Base-by-base conservation (phyloP, 495 filamentous ascomycete species). In the Neurospora cerealis region DNA sequence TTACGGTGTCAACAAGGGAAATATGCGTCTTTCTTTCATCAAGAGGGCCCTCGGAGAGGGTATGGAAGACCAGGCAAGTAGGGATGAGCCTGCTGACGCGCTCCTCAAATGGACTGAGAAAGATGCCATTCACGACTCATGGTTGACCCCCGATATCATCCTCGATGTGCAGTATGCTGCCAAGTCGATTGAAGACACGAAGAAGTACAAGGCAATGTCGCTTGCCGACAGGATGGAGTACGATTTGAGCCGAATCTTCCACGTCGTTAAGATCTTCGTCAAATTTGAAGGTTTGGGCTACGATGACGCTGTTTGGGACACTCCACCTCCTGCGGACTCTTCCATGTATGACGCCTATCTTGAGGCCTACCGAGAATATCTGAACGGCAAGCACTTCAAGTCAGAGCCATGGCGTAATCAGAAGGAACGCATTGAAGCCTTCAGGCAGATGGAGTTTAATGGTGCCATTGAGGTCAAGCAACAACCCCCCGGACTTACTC, bases 271-370 rank as follows among this genome's bases (percentile, higher is more conserved):
- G 75, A 93, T 93, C 11, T 88, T 89, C 37, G 90, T 97, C 78
- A 99, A 99, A 75, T 98, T 93, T 80, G 93, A 95, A 80, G 96
- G 96, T n/a, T 86, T 98, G n/a, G 86, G 90, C 7, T 98, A 98
- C 79, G 95, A 98, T 74, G 93, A 98, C 69, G 85, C 89, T 0
- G 93, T 96, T 1, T 98, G 95, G 95, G 95, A 97, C 73, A 85
- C 87, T 3, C 93, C 94, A 1, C 96, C 96, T 3, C 80, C 85
- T n/a, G 85, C 85, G 28, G 88, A 88, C 32, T 88, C 93, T 48
- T 82, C 82, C 13, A 84, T 91, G 37, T 98, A 93, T 91, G 85
- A 85, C n/a, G 93, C 95, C 48, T 99, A 96, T 78, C 85, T 88
- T 70, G 83, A 83, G 9, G 96, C 96, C 0, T 98, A 97, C 74